Base-by-base conservation (phyloP, 768 basidiomycete genomes). In the Mycena kentingensis region DNA sequence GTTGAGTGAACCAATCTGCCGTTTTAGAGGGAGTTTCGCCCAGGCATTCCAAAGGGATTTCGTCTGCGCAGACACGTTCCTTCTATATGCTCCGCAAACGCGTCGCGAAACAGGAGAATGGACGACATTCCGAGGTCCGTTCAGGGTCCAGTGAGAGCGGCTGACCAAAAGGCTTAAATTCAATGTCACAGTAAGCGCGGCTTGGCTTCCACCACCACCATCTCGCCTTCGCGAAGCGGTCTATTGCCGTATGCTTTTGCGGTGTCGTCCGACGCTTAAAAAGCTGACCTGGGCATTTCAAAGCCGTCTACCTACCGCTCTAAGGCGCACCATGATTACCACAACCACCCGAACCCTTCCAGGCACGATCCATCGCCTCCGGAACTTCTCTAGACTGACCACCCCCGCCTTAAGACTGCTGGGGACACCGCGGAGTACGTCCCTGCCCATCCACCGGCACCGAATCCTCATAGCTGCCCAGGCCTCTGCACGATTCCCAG, bases 401-500 rank as follows among this genome's bases (percentile, higher is more conserved):
- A 52, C 32, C 19, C 43, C 34, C 5, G 45, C 46, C 45, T 16
- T 35, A 80, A n/a, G 90, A 93, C 63, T 96, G 93, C 68, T 96
- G 73, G 76, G 72, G 73, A 51, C 73, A 48, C 51, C 63, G 67
- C 27, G 67, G 67, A 41, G 65, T 67, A 55, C 31, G 62, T 58
- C 13, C 12, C 25, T 22, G 7, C 31, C 28, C 13, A 47, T n/a
- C 16, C 38, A 8, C 27, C 38, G 27, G 28, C 29, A 36, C 45
- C 21, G 21, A 48, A 28, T 15, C 28, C 53, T 52, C n/a, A 50
- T 34, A 49, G 45, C 53, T 52, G 41, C 35, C 51, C 62, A 93
- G 92, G 93, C 93, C 41, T 93, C 91, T 22, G 82, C 90, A 21
- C 76, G 80, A 16, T 93, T 81, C 70, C 92, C 93, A 4, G 96